Conservation (phyloP, 768 basidiomycete genomes). For the Cystofilobasidium bisporidii region DNA sequence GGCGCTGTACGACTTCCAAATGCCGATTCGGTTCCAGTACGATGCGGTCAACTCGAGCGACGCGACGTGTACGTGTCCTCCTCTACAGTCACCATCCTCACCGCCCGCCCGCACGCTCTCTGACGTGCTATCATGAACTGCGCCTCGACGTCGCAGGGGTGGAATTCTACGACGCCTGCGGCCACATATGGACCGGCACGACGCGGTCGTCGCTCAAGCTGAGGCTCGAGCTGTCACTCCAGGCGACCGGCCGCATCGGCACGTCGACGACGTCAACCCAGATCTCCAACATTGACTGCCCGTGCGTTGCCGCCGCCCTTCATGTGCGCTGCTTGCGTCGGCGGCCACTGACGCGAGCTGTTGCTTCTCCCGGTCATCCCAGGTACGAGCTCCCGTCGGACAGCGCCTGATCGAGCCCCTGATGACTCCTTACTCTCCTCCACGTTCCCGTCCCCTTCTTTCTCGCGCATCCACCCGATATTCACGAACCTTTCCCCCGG, state of each 20-base stretch:
- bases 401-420: not conserved
- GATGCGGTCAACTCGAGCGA: slow-evolving; percentile 68
- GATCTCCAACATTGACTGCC: slow-evolving; percentile 23
- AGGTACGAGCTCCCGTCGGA: slow-evolving; percentile 20
- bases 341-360: not conserved
- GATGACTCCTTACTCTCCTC: no score
- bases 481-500: no score
- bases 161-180: slow-evolving; percentile 69
- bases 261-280: not conserved
- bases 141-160: slow-evolving; percentile 48
- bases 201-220: slow-evolving; percentile 21
- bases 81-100: slow-evolving; percentile 21
- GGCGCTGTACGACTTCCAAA: slow-evolving; percentile 51
- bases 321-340: not conserved
- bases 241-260: slow-evolving; percentile 4
- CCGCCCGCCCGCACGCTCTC: not conserved
- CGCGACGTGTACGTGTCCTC: slow-evolving; percentile 58
- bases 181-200: slow-evolving; percentile 42
- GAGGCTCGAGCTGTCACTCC: slow-evolving; percentile 1
- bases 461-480: no score
- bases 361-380: not conserved
- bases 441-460: no score
- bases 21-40: slow-evolving; percentile 81
- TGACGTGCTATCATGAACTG: no score
- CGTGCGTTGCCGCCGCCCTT: slow-evolving; percentile 4